A percentile compares a stretch with the other conserved stretches of the same genome.
Conservation (phyloP, 2,329 filamentous ascomycete genomes). For the Cercospora sesami region DNA sequence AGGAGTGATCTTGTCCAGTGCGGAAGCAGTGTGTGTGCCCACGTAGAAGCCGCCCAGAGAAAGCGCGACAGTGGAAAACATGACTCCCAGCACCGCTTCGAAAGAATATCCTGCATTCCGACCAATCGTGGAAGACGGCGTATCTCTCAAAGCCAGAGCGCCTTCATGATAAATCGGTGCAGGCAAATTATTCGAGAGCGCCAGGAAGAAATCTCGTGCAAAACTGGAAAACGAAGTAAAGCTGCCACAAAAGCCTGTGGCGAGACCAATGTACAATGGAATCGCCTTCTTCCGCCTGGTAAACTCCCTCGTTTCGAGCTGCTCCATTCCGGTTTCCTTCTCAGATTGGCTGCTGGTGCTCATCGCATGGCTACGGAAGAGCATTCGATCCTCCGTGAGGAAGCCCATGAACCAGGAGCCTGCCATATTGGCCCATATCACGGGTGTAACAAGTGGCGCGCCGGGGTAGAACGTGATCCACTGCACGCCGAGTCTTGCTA, state of each 20-base stretch:
- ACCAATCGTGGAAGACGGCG: conserved; percentile 38
- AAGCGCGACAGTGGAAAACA: conserved; percentile 70
- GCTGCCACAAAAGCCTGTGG: conserved; percentile 84
- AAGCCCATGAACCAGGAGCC: conserved; percentile 86
- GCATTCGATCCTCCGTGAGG: conserved; percentile 71
- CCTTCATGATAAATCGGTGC: conserved; percentile 49
- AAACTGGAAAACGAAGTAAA: conserved; percentile 90
- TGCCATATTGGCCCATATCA: conserved; percentile 84
- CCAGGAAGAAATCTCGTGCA: conserved; percentile 75
- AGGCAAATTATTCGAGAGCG: conserved; percentile 71
- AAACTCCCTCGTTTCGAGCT: conserved; percentile 39
- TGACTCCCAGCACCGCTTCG: conserved; percentile 73
- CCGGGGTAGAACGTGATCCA: conserved; percentile 77
- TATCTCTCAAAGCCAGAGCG: conserved; percentile 24
- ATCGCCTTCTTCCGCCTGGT: conserved; percentile 74
- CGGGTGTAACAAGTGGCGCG: conserved; percentile 70
- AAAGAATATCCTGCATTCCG: conserved; percentile 78
- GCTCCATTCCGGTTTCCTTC: conserved; percentile 40
- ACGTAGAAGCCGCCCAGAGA: conserved; percentile 68
- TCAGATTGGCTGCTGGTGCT: conserved; percentile 36
- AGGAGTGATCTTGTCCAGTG: conserved; percentile 59
- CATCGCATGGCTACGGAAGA: conserved; percentile 70
- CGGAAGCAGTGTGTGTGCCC: conserved; percentile 73
- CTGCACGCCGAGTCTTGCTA: conserved; percentile 78
- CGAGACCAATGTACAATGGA: conserved; percentile 81